phyloP scores from a whole-genome alignment of 2,329 filamentous ascomycete genomes.

The Colletotrichum lindemuthianum region DNA sequence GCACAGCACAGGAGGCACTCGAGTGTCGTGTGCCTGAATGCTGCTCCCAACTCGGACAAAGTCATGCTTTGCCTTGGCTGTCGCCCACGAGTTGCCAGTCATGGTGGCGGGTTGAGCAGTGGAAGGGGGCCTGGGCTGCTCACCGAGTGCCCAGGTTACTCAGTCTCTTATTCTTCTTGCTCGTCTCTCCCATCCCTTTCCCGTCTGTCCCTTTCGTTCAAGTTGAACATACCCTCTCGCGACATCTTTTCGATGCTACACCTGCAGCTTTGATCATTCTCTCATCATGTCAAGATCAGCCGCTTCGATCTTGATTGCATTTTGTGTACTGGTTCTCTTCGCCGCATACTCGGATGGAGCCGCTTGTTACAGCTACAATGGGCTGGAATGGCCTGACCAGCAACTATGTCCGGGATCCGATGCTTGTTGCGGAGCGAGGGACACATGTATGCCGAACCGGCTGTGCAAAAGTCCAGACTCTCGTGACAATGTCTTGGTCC shows the following conservation, averaged over 20 bases:
- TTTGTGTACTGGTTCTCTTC: background rate
- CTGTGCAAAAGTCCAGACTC: background rate
- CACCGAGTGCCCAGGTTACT: background rate
- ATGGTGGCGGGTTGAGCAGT: background rate
- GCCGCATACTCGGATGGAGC: background rate
- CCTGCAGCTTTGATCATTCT: background rate
- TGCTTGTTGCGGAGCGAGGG: background rate
- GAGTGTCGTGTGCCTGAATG: background rate
- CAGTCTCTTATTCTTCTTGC: slow-evolving; percentile 10
- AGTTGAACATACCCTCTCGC: background rate
- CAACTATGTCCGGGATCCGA: background rate
- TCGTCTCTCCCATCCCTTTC: background rate
- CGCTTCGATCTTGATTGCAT: background rate
- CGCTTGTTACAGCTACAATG: background rate
- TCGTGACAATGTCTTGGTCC: background rate
- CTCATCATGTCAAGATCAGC: slow-evolving; percentile 6
- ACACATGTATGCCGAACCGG: background rate
- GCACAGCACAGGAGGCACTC: too few relatives aligned
- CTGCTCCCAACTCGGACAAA: slow-evolving; percentile 1
- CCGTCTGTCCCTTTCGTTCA: background rate
- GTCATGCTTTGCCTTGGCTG: background rate
- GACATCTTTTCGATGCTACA: background rate
- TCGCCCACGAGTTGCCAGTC: background rate
- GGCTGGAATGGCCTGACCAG: background rate
- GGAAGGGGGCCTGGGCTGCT: background rate